Evolutionary conservation across 208 protist species (phyloP).

Genomic region (Entamoeba dispar): DNA sequence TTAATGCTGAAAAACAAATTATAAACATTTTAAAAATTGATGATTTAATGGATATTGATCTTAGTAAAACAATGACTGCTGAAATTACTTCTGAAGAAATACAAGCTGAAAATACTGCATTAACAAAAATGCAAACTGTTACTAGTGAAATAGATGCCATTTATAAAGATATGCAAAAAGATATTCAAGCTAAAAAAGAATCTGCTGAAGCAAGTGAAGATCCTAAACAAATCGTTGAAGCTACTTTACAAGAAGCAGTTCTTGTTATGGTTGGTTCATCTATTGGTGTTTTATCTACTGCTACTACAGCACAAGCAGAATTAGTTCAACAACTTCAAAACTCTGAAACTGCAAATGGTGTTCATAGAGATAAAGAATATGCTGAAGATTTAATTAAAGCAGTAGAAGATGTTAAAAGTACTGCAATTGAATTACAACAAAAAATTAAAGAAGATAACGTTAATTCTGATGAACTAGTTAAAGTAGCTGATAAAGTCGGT

Average conservation of each 20-base stretch:
- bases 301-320: background rate
- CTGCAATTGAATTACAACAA: background rate
- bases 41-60: background rate
- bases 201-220: background rate
- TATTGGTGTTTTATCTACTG: background rate
- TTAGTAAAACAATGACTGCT: background rate
- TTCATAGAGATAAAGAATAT: background rate
- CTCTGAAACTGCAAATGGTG: background rate
- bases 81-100: background rate
- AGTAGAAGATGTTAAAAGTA: background rate
- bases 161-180: background rate
- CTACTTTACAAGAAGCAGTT: background rate
- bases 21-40: background rate
- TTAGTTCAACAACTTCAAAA: background rate
- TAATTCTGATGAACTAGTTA: background rate
- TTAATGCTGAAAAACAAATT: background rate
- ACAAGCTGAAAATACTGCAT: background rate
- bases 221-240: background rate
- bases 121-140: background rate
- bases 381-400: background rate
- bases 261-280: background rate
- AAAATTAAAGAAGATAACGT: background rate
- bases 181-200: background rate
- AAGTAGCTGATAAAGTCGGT: background rate
- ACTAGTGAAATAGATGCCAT: background rate